Evolutionary conservation across 768 basidiomycete genomes (phyloP).

Genomic region (Russula emetica): DNA sequence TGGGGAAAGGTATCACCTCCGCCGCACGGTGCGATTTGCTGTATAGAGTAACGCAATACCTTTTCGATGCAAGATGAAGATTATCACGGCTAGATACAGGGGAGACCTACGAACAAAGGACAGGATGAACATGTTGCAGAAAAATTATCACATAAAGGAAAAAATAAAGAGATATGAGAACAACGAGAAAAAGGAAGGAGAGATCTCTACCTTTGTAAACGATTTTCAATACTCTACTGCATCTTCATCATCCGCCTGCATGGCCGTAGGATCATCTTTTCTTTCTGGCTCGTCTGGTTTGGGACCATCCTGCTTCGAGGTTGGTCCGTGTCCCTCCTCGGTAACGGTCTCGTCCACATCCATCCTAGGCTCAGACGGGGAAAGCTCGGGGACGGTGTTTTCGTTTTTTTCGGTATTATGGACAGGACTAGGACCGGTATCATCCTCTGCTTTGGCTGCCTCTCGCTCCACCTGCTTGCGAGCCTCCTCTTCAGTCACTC

Average conservation of each 20-base stretch:
- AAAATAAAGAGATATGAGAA: constrained; percentile 19
- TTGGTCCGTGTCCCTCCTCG: constrained; percentile 16
- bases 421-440: constrained; percentile 24
- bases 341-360: constrained; percentile 23
- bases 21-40: constrained; percentile 4
- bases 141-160: constrained; percentile 16
- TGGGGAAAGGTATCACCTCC: background rate
- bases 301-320: constrained; percentile 14
- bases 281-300: constrained; percentile 26
- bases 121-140: constrained; percentile 17
- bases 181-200: constrained; percentile 9
- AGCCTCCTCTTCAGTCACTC: constrained; percentile 62
- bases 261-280: constrained; percentile 36
- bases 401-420: constrained; percentile 4
- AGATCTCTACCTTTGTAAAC: constrained; percentile 22
- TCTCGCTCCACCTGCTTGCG: constrained; percentile 44
- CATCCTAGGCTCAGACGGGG: constrained; percentile 27
- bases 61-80: constrained; percentile 16
- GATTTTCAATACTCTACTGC: constrained; percentile 65
- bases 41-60: constrained; percentile 5
- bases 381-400: constrained; percentile 10
- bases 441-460: constrained; percentile 35
- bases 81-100: constrained; percentile 27
- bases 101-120: constrained; percentile 21
- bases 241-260: constrained; percentile 72